Evolutionary conservation across 2,329 filamentous ascomycete genomes (phyloP).

Genomic region (Hirsutella rhossiliensis): DNA sequence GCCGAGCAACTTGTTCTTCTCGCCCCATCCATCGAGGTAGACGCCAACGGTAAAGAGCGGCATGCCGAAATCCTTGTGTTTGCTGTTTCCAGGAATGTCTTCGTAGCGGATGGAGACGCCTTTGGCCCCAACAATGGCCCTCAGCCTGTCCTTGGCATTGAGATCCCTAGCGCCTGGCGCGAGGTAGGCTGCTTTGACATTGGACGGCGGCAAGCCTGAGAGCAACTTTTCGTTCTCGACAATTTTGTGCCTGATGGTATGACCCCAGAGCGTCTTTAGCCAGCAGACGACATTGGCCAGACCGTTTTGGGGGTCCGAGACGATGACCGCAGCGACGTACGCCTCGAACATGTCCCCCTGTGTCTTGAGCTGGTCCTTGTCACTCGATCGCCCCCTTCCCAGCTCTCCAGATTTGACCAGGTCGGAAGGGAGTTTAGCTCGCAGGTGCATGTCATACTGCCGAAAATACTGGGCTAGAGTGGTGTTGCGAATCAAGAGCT

Average conservation of each 20-base stretch:
- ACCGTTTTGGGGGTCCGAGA: slow-evolving; percentile 53
- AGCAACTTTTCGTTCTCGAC: slow-evolving; percentile 9
- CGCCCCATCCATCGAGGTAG: slow-evolving; percentile 58
- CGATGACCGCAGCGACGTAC: slow-evolving; percentile 68
- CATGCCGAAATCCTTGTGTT: slow-evolving; percentile 40
- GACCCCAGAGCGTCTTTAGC: slow-evolving; percentile 65
- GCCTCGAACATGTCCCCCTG: slow-evolving; percentile 84
- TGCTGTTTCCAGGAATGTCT: slow-evolving; percentile 39
- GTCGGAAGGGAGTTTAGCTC: slow-evolving; percentile 42
- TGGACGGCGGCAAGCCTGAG: neutral
- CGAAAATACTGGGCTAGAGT: slow-evolving; percentile 60
- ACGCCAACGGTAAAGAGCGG: slow-evolving; percentile 51
- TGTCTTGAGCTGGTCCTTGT: slow-evolving; percentile 55
- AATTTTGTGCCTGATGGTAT: slow-evolving; percentile 46
- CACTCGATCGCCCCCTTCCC: slow-evolving; percentile 19
- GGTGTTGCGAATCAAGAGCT: slow-evolving; percentile 69
- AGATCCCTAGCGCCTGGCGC: neutral
- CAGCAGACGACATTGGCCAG: slow-evolving; percentile 51
- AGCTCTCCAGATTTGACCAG: slow-evolving; percentile 16
- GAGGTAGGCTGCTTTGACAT: neutral
- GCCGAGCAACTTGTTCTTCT: slow-evolving; percentile 48
- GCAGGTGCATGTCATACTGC: slow-evolving; percentile 58
- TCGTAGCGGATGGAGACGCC: slow-evolving; percentile 51
- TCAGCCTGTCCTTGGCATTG: slow-evolving; percentile 18
- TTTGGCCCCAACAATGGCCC: slow-evolving; percentile 34